phyloP scores from a whole-genome alignment of 345 rosid species.

The Acer yangbiense region DNA sequence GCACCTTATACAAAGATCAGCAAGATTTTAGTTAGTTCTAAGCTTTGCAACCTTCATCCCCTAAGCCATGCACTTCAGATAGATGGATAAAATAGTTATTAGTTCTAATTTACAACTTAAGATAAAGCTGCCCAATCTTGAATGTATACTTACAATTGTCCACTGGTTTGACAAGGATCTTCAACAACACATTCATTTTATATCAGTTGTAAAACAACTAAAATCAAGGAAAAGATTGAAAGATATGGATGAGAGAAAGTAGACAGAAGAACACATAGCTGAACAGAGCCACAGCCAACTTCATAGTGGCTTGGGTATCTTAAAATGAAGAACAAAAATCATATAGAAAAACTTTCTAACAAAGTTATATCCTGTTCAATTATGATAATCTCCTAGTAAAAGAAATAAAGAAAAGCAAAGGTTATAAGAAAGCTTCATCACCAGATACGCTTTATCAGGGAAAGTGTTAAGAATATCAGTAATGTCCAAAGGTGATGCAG shows the following conservation, averaged over 20 bases:
- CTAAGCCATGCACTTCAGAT: background rate
- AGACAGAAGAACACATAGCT: background rate
- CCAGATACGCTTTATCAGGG: background rate
- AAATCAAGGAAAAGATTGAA: background rate
- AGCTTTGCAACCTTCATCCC: slow-evolving; percentile 5
- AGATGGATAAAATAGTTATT: background rate
- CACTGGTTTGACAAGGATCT: background rate
- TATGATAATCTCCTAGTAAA: background rate
- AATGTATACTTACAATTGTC: background rate
- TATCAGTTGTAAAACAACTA: background rate
- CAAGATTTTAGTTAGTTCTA: slow-evolving; percentile 16
- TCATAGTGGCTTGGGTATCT: background rate
- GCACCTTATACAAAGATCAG: slow-evolving; percentile 59
- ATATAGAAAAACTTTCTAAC: background rate
- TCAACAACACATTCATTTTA: background rate
- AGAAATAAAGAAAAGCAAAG: background rate
- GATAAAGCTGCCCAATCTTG: background rate
- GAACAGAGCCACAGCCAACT: background rate
- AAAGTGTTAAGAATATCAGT: background rate
- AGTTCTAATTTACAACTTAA: background rate
- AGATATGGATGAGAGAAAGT: background rate
- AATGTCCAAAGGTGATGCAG: background rate
- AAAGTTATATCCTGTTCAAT: background rate
- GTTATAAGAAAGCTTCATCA: background rate
- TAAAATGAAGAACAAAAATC: background rate